Evolutionary conservation across 164 flowering plant genomes (phyloP), one percentile per base, ranked within the genome.

Genomic region (Brasenia schreberi): DNA sequence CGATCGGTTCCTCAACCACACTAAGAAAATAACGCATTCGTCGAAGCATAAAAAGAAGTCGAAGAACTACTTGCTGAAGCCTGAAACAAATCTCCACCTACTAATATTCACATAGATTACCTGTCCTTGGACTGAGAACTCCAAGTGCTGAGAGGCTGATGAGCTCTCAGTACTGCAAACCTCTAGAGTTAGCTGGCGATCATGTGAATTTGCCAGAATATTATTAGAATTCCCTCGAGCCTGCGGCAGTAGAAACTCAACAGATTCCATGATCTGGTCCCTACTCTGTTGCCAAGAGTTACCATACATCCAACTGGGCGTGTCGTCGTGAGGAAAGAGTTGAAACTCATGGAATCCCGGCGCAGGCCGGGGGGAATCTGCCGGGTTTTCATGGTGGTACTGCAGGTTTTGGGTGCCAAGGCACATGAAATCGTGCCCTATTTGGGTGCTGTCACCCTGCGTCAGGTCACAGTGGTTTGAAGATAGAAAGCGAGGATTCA

Each of bases 271-370:
- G 44, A 14, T 6, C 62, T n/a, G 62, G 19, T 58, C 14, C 23
- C 10, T 2, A 10, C 19, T 11, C 42, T 19, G 14, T 58, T 45
- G 18, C 49, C 45, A 58, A 66, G 63, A 9, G 56, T 9, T 49
- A 14, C 16, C 12, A 14, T 9, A 49, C 19, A 66, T 61, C 68
- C 43, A 66, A 6, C 19, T 42, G 62, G 19, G 42, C 44, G 68
- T 42, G 3, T 17, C 63, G 7, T 66, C 62, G n/a, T 66, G 62
- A 14, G 33, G 23, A 18, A 66, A 66, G 68, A 66, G 42, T 45
- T 59, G 68, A 62, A 59, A 66, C 60, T 66, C 68, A 58, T 59
- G 68, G 10, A 59, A 58, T 4, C 27, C 23, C 19, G 63, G 9
- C 19, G 19, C 12, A 7, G 0, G 62, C 49, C 49, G 68, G 53